phyloP scores from a whole-genome alignment of 768 basidiomycete species.

The Hericium coralloides region DNA sequence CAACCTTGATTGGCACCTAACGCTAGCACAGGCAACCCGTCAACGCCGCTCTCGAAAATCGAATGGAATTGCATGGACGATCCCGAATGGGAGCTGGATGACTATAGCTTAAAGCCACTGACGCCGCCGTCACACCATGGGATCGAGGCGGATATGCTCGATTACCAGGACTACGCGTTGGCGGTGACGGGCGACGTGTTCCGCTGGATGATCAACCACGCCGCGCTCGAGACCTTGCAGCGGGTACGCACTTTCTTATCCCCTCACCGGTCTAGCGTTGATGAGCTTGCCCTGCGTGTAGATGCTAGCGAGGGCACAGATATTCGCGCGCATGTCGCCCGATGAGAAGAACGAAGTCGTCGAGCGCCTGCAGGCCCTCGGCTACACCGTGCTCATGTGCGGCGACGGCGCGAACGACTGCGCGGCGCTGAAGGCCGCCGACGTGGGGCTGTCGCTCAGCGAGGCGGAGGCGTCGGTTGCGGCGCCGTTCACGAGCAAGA shows the following conservation, averaged over 20 bases:
- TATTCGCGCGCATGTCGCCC: slow-evolving; percentile 98
- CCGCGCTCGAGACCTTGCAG: slow-evolving; percentile 88
- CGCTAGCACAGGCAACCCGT: slow-evolving; percentile 38
- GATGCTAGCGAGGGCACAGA: slow-evolving; percentile 97
- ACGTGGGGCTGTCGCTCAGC: slow-evolving; percentile 92
- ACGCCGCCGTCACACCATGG: slow-evolving; percentile 62
- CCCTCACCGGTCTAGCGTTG: not conserved
- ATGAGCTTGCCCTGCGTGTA: slow-evolving; percentile 21
- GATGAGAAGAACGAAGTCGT: slow-evolving; percentile 99
- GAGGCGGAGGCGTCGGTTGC: slow-evolving; percentile 99
- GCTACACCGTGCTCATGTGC: slow-evolving; percentile 97
- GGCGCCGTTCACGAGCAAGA: slow-evolving; percentile 91
- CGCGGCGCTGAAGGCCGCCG: slow-evolving; percentile 95
- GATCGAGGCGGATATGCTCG: slow-evolving; percentile 61
- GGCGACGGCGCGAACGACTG: slow-evolving; percentile 99
- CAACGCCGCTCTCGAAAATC: slow-evolving; percentile 48
- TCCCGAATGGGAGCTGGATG: slow-evolving; percentile 71
- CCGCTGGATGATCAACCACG: slow-evolving; percentile 96
- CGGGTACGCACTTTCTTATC: slow-evolving; percentile 43
- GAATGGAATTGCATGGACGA: slow-evolving; percentile 95
- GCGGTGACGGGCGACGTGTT: slow-evolving; percentile 94
- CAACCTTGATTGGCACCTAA: not conserved
- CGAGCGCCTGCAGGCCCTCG: slow-evolving; percentile 84
- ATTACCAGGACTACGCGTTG: slow-evolving; percentile 82
- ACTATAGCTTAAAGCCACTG: slow-evolving; percentile 79